Base-by-base conservation (phyloP, 116 monocot species). In the Papilionanthe hybrid region DNA sequence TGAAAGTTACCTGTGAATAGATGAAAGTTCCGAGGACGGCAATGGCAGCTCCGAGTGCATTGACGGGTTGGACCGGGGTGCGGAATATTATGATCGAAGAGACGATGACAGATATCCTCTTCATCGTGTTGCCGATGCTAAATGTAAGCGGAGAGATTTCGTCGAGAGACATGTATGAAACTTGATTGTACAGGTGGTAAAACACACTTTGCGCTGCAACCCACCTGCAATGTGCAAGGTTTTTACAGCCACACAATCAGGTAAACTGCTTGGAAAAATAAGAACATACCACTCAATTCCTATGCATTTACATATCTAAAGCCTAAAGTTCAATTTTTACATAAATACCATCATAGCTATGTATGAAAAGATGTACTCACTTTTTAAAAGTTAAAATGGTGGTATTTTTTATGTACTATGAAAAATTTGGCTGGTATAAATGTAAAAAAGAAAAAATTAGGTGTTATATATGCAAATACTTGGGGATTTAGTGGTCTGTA, bases 121-220 rank as follows among this genome's bases (percentile, higher is more conserved):
- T 83, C 83, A 83, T 66, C 28, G 83, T 83, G 30, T 83, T 83
- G 11, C 83, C 83, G 11, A 83, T 66, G 57, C 83, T 83, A 50
- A 83, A 83, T 27, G 83, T 83, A 57, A 83, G 75, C 9, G 83
- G 83, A 48, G 79, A 83, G 49, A 83, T 83, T 78, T 83, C 75
- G 3, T 83, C 83, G 25, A 83, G 57, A 9, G 83, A 83, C 83
- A 83, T 83, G 42, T 83, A 83, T 27, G 83, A 83, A 30, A 83
- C 83, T 63, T 83, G 83, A 75, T 83, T 83, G 60, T 83, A 83
- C 49, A 83, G 75, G 45, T 83, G 83, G 83, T 83, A 83, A 57
- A 83, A 79, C 17, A 83, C 79, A 50, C 83, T 83, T 18, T 83
- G 83, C 5, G 83, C 83, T 42, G 72, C 83, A 15, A 83, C 72